Percentiles rank a stretch among this genome's conserved stretches.
Conservation (phyloP, 2,329 filamentous ascomycete genomes). For the Fusarium phyllophilum region DNA sequence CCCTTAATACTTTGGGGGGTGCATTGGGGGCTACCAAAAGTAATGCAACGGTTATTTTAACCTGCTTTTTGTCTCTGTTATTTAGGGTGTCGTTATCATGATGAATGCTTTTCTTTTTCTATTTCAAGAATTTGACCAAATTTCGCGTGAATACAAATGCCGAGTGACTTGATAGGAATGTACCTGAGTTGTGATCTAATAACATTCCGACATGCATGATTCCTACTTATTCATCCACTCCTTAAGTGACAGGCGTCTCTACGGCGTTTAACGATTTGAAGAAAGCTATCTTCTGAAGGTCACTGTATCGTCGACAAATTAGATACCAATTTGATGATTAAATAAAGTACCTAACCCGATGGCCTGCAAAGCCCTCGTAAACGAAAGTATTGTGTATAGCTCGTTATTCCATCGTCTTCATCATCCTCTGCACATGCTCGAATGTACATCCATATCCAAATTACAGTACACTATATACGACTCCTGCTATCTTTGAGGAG, state of each 20-base stretch:
- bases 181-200: background rate
- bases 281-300: background rate
- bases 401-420: constrained; percentile 22
- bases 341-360: constrained; percentile 17
- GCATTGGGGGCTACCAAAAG: constrained; percentile 54
- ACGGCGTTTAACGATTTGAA: no score
- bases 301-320: background rate
- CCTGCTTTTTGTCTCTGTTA: constrained; percentile 50
- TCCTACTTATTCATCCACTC: background rate
- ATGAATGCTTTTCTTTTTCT: constrained; percentile 44
- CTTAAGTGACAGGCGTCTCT: background rate
- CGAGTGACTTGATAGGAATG: background rate
- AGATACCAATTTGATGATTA: constrained; percentile 26
- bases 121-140: constrained; percentile 3
- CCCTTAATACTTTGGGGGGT: constrained; percentile 50
- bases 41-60: constrained; percentile 53
- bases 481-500: constrained; percentile 11
- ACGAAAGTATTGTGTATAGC: constrained; percentile 34
- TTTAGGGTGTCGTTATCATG: constrained; percentile 51
- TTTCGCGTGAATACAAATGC: background rate
- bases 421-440: constrained; percentile 14
- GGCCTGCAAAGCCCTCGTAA: constrained; percentile 23
- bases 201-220: background rate
- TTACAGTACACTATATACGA: constrained; percentile 28
- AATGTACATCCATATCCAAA: constrained; percentile 19